Evolutionary conservation across 768 basidiomycete genomes (phyloP).

Genomic region (Vararia minispora): DNA sequence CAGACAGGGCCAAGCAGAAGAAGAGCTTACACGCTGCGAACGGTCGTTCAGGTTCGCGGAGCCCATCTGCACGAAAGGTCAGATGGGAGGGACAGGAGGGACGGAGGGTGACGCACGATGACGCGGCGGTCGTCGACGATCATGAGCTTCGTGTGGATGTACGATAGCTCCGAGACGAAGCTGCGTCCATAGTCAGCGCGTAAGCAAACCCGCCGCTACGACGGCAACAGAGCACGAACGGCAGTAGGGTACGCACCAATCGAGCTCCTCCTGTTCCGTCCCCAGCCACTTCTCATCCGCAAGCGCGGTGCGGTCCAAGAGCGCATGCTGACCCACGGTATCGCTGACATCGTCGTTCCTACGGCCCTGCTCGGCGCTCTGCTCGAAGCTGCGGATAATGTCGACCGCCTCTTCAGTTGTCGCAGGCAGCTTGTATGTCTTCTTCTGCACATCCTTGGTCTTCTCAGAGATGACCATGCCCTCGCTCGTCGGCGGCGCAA

Average conservation of each 20-base stretch:
- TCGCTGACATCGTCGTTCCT: conserved; percentile 58
- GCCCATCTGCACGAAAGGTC: conserved; percentile 52
- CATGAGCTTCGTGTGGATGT: conserved; percentile 88
- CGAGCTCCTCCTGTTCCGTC: conserved; percentile 68
- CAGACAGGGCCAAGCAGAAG: not conserved
- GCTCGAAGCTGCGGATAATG: conserved; percentile 63
- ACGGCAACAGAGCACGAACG: no score
- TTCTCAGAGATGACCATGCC: conserved; percentile 43
- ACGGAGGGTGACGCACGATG: conserved; percentile 43
- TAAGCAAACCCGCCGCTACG: conserved; percentile 7
- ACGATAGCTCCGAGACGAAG: conserved; percentile 71
- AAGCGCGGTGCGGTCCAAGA: conserved; percentile 50
- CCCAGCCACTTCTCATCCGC: conserved; percentile 81
- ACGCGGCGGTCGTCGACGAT: conserved; percentile 88
- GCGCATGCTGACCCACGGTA: conserved; percentile 71
- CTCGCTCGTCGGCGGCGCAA: conserved; percentile 39
- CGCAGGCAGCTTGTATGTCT: conserved; percentile 57
- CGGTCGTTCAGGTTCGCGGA: conserved; percentile 91
- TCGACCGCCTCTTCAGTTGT: conserved; percentile 55
- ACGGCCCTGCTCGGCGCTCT: conserved; percentile 42
- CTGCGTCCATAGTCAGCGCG: conserved; percentile 27
- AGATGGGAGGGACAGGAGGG: not conserved
- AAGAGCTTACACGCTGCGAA: conserved; percentile 48
- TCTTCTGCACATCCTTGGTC: conserved; percentile 37
- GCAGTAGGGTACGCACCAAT: conserved; percentile 42